A percentile compares a stretch with the other conserved stretches of the same genome.
Conservation (phyloP, 768 basidiomycete species). For the Hericium alpestre region DNA sequence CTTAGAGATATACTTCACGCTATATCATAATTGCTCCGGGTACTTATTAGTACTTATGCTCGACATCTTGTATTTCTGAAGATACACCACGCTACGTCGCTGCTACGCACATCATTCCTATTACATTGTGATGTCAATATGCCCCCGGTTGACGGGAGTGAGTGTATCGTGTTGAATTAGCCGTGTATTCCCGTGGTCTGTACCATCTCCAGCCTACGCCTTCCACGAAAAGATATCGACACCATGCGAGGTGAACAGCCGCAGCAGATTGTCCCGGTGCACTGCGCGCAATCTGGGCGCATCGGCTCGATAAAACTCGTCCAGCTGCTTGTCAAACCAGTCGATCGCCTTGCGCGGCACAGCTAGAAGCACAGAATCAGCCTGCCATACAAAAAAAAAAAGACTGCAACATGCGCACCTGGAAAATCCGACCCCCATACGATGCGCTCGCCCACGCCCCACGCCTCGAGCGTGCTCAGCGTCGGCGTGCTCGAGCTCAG, state of each 20-base stretch:
- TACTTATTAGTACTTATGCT: background rate
- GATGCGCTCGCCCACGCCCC: slow-evolving; percentile 40
- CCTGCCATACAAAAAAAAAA: background rate
- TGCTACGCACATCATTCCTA: too few relatives aligned
- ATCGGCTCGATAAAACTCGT: slow-evolving; percentile 22
- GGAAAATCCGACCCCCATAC: slow-evolving; percentile 74
- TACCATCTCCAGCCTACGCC: too few relatives aligned
- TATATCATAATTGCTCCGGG: background rate
- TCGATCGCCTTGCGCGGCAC: slow-evolving; percentile 20
- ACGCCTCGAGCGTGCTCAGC: slow-evolving; percentile 38
- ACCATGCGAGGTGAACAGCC: slow-evolving; percentile 28
- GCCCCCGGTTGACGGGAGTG: too few relatives aligned
- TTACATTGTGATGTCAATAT: too few relatives aligned
- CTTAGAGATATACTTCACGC: background rate
- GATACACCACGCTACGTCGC: too few relatives aligned
- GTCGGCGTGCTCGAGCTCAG: slow-evolving; percentile 47
- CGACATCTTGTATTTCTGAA: background rate
- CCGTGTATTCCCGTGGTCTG: too few relatives aligned
- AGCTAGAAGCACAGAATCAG: background rate
- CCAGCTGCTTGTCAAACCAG: slow-evolving; percentile 42
- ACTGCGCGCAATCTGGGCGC: slow-evolving; percentile 31
- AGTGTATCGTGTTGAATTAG: too few relatives aligned
- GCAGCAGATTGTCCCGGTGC: slow-evolving; percentile 38
- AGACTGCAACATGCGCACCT: slow-evolving; percentile 29
- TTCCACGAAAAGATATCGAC: background rate